A percentile compares a stretch with the other conserved stretches of the same genome.
Conservation (phyloP, 2,329 filamentous ascomycete species). For the Dothidotthia symphoricarpi region DNA sequence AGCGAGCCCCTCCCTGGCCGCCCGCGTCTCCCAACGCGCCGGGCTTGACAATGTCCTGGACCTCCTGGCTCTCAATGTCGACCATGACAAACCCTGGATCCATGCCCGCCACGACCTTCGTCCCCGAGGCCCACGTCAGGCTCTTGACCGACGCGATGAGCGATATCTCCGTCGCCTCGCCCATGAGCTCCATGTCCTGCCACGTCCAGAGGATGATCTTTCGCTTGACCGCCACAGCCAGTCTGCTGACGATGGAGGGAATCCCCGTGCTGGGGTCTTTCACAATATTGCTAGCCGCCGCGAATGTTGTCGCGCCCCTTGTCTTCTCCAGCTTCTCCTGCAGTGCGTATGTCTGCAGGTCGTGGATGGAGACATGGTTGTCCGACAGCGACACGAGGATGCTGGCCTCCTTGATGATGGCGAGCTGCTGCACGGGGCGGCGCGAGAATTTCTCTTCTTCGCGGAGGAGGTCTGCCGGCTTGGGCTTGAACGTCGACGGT, state of each 20-base stretch:
- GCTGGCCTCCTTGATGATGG: conserved; percentile 92
- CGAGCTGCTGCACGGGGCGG: conserved; percentile 86
- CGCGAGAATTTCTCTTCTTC: conserved; percentile 94
- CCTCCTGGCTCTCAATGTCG: conserved; percentile 70
- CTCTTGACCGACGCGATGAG: conserved; percentile 82
- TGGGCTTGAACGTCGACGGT: conserved; percentile 34
- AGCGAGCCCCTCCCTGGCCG: conserved; percentile 66
- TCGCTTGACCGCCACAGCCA: conserved; percentile 91
- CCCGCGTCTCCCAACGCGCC: conserved; percentile 67
- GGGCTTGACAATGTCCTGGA: conserved; percentile 76
- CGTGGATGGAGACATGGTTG: conserved; percentile 83
- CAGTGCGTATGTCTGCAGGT: conserved; percentile 78
- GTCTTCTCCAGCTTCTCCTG: conserved; percentile 79
- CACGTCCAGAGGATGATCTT: conserved; percentile 89
- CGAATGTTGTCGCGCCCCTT: conserved; percentile 85
- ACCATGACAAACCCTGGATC: conserved; percentile 89
- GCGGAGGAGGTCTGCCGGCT: conserved; percentile 75
- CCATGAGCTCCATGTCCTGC: conserved; percentile 86
- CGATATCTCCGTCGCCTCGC: conserved; percentile 71
- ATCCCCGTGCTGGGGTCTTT: conserved; percentile 85
- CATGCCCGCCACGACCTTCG: conserved; percentile 83
- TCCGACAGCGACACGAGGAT: conserved; percentile 89
- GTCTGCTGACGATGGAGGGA: conserved; percentile 84
- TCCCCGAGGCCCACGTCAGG: conserved; percentile 86
- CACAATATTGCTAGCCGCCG: conserved; percentile 92